Evolutionary conservation across 129 eudicot species (phyloP).

Genomic region (Logfia minima): DNA sequence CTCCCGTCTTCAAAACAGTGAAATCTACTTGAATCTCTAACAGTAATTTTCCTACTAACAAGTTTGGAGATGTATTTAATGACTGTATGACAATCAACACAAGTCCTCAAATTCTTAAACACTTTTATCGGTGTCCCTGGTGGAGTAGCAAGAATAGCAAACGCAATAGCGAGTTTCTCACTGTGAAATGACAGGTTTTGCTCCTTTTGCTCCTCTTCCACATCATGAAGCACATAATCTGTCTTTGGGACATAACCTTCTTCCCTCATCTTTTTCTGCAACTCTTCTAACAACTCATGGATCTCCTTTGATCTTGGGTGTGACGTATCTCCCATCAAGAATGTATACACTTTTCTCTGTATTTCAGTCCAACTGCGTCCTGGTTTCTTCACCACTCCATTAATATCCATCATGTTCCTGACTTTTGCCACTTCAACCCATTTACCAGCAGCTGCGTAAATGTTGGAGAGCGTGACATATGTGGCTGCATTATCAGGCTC

Average conservation of each 20-base stretch:
- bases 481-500: constrained; percentile 80
- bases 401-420: constrained; percentile 51
- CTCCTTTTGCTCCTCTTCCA: constrained; percentile 82
- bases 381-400: constrained; percentile 52
- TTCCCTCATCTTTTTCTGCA: constrained; percentile 57
- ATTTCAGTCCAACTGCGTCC: constrained; percentile 72
- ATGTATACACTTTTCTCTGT: constrained; percentile 48
- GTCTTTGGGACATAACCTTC: constrained; percentile 71
- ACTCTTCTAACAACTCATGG: constrained; percentile 35
- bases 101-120: constrained; percentile 67
- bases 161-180: constrained; percentile 74
- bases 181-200: constrained; percentile 57
- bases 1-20: constrained; percentile 61
- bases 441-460: constrained; percentile 63
- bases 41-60: constrained; percentile 52
- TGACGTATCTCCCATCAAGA: constrained; percentile 61
- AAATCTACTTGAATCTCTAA: constrained; percentile 69
- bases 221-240: constrained; percentile 61
- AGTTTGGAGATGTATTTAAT: constrained; percentile 59
- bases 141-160: constrained; percentile 52
- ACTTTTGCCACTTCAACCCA: constrained; percentile 61
- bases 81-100: constrained; percentile 70
- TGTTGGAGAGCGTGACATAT: constrained; percentile 66
- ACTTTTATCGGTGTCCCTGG: constrained; percentile 59
- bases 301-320: constrained; percentile 52